Base-by-base conservation (phyloP, 2,329 filamentous ascomycete genomes). In the Claviceps quebecensis region DNA sequence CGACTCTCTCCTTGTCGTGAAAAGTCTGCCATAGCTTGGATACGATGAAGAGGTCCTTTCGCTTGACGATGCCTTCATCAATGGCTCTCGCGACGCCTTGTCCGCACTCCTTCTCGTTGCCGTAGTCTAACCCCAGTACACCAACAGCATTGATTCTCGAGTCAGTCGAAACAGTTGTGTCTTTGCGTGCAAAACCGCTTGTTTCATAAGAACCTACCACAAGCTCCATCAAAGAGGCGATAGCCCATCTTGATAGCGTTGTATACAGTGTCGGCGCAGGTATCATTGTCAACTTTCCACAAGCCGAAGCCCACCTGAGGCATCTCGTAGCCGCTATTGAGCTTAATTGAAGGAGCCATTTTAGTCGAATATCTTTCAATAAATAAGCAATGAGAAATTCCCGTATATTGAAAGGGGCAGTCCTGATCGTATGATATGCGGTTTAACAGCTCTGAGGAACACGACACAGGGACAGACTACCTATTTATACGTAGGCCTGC, bases 1-100 rank as follows among this genome's bases (percentile, higher is more conserved):
- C 80, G 56, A 91, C 86, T 60, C 78, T 77, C 59, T 91, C 83
- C 60, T 75, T 76, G 62, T 91, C 84, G 74, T 95, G 87, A 79
- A 89, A 95, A 58, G 83, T 83, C 73, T 91, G 89, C 88, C 89
- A 95, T 53, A 95, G 83, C 76, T 95, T 95, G 69, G 84, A 88
- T 57, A 90, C 86, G 64, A 95, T 82, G 79, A 95, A 95, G 65
- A 95, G 84, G 23, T 95, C 87, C 69, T 86, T 81, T 54, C 87
- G 84, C 74, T 83, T 88, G 59, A 90, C 86, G 53, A 91, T 68
- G 44, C 86, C 85, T 9, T 93, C 87, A 63, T 84, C 77, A 69
- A 93, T 87, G 61, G 87, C 87, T 59, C 84, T 84, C 54, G 82
- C 79, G 46, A 91, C 76, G 61, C 87, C 87, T 65, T 89, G 71